These are phyloP conservation scores for Botrytis paeoniae DNA, from an alignment of 2,329 filamentous ascomycete species.

Conservation along the genomic window DNA sequence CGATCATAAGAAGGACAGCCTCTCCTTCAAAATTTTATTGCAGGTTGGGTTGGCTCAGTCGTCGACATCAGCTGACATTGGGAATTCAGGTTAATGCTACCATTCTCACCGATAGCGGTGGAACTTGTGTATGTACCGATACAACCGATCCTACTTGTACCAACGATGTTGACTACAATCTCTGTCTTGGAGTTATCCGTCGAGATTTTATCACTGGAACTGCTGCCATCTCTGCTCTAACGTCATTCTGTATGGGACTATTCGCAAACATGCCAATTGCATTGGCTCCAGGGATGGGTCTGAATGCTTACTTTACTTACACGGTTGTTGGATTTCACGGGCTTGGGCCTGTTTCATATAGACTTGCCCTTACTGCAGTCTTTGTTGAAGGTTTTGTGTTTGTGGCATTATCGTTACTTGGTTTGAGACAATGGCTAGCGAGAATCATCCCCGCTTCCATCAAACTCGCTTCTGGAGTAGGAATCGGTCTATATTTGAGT, in stretches of 20 bases:
- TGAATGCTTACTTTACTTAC: conserved; percentile 89
- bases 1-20: conserved; percentile 32
- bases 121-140: conserved; percentile 63
- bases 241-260: conserved; percentile 79
- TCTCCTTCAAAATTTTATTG: not conserved
- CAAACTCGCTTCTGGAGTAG: conserved; percentile 81
- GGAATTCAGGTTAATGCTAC: conserved; percentile 39
- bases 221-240: conserved; percentile 74
- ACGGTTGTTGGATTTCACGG: conserved; percentile 74
- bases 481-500: conserved; percentile 71
- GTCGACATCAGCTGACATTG: conserved; percentile 51
- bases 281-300: conserved; percentile 73
- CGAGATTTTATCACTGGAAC: conserved; percentile 80
- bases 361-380: conserved; percentile 76
- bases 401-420: conserved; percentile 72
- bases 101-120: conserved; percentile 53
- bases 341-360: conserved; percentile 67
- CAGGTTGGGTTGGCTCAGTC: conserved; percentile 52
- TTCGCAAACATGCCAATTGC: conserved; percentile 74
- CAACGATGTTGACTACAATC: conserved; percentile 35
- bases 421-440: conserved; percentile 87
- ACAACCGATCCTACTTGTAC: conserved; percentile 32
- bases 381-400: conserved; percentile 89
- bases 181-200: conserved; percentile 47
- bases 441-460: conserved; percentile 79